Evolutionary conservation across 768 basidiomycete species (phyloP).

Genomic region (Termitomyces heimii): DNA sequence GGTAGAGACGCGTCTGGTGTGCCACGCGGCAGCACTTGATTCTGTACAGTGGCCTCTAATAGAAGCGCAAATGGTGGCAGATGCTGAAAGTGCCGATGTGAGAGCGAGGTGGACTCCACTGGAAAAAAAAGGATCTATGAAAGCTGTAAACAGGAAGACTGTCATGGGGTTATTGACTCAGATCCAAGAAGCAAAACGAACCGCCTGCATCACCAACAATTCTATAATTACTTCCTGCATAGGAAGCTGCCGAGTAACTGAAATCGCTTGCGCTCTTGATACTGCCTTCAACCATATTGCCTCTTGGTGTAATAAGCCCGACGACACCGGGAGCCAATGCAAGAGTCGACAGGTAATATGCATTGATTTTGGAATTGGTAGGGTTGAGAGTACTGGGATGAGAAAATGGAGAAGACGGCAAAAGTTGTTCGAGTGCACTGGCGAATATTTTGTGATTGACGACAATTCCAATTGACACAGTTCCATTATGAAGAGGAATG

Average conservation of each 20-base stretch:
- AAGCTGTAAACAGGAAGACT: slow-evolving; percentile 30
- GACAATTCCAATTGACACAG: slow-evolving; percentile 58
- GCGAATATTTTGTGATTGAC: slow-evolving; percentile 50
- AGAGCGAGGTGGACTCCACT: slow-evolving; percentile 60
- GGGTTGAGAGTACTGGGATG: slow-evolving; percentile 18
- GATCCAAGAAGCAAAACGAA: slow-evolving; percentile 18
- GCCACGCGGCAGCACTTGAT: slow-evolving; percentile 42
- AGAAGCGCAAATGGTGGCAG: slow-evolving; percentile 51
- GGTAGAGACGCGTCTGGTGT: slow-evolving; percentile 47
- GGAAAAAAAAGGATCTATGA: slow-evolving; percentile 65
- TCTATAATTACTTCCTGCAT: slow-evolving; percentile 49
- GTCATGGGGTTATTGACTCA: not conserved
- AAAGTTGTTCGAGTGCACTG: slow-evolving; percentile 25
- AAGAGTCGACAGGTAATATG: slow-evolving; percentile 40
- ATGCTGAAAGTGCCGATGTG: slow-evolving; percentile 55
- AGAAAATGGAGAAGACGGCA: slow-evolving; percentile 23
- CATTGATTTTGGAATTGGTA: slow-evolving; percentile 21
- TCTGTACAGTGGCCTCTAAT: slow-evolving; percentile 46
- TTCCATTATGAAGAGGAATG: slow-evolving; percentile 61
- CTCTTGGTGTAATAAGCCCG: slow-evolving; percentile 32
- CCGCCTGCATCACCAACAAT: slow-evolving; percentile 68
- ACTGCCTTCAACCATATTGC: slow-evolving; percentile 30
- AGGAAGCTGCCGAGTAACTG: slow-evolving; percentile 56
- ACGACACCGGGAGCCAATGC: slow-evolving; percentile 42
- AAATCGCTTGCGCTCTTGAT: slow-evolving; percentile 56